phyloP scores from a whole-genome alignment of 352 stramenopile species.

The Aphanomyces cochlioides region DNA sequence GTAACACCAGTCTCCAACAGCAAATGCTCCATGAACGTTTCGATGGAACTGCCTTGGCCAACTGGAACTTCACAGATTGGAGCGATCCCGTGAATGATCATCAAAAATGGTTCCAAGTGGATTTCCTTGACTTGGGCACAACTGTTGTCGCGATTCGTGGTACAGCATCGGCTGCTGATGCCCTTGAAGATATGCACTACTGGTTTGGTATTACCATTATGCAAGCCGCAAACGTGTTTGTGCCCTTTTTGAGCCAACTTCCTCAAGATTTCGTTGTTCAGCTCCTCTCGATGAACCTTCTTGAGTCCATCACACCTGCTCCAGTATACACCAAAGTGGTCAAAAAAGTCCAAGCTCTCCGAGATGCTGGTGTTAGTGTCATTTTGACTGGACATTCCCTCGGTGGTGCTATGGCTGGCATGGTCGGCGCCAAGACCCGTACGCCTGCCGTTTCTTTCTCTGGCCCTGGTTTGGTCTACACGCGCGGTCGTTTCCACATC shows the following conservation, averaged over 20 bases:
- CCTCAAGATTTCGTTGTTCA: constrained; percentile 72
- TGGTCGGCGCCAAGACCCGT: constrained; percentile 80
- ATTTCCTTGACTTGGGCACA: constrained; percentile 79
- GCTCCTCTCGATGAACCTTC: constrained; percentile 75
- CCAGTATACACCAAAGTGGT: constrained; percentile 75
- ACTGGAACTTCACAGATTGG: constrained; percentile 71
- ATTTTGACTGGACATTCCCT: constrained; percentile 83
- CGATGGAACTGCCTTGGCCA: constrained; percentile 62
- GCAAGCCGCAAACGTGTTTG: constrained; percentile 79
- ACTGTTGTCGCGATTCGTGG: constrained; percentile 79
- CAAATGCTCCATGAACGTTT: constrained; percentile 77
- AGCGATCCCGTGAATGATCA: constrained; percentile 63
- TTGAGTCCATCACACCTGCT: constrained; percentile 64
- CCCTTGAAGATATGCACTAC: constrained; percentile 81
- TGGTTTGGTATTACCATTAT: constrained; percentile 87
- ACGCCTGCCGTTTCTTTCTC: constrained; percentile 81
- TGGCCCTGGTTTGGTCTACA: constrained; percentile 71
- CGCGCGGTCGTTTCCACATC: constrained; percentile 69
- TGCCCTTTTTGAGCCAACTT: constrained; percentile 83
- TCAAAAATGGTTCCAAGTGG: constrained; percentile 83
- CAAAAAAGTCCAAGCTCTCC: constrained; percentile 52
- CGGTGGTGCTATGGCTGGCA: constrained; percentile 76
- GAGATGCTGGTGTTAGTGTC: constrained; percentile 55
- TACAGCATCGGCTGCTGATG: constrained; percentile 76
- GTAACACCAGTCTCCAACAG: constrained; percentile 69